phyloP scores from a whole-genome alignment of 345 rosid genomes.

The Brassica nigra region DNA sequence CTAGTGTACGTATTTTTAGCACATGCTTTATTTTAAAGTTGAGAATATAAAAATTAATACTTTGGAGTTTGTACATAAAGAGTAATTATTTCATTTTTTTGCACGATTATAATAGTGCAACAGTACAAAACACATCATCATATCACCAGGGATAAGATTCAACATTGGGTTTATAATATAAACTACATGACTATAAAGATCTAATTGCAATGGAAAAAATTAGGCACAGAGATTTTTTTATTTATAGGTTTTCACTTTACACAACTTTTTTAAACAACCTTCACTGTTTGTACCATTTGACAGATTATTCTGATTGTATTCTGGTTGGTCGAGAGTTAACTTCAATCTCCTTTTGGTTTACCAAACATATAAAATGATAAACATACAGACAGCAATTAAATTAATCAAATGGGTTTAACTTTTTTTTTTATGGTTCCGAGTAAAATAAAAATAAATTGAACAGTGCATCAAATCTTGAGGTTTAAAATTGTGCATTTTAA shows the following conservation, averaged over 20 bases:
- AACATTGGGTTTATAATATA: constrained; percentile 20
- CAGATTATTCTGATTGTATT: not conserved
- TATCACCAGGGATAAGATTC: constrained; percentile 22
- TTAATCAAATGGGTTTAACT: not conserved
- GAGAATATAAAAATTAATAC: not conserved
- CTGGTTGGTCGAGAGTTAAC: not conserved
- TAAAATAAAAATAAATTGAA: not conserved
- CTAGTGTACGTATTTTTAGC: constrained; percentile 40
- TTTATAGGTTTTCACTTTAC: not conserved
- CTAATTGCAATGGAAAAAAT: not conserved
- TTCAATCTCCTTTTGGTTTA: constrained; percentile 5
- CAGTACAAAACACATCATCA: constrained; percentile 7
- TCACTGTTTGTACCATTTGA: not conserved
- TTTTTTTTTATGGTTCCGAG: too few relatives aligned
- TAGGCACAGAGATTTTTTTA: not conserved
- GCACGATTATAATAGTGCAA: not conserved
- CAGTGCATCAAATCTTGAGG: not conserved
- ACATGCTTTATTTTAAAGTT: constrained; percentile 34
- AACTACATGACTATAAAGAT: not conserved
- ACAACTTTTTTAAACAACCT: not conserved
- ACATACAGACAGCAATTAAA: not conserved
- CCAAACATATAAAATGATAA: constrained; percentile 8
- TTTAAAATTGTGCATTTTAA: not conserved
- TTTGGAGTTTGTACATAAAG: constrained; percentile 17
- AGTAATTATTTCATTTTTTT: not conserved